phyloP scores from a whole-genome alignment of 495 filamentous ascomycete species.

The Peziza echinospora region DNA sequence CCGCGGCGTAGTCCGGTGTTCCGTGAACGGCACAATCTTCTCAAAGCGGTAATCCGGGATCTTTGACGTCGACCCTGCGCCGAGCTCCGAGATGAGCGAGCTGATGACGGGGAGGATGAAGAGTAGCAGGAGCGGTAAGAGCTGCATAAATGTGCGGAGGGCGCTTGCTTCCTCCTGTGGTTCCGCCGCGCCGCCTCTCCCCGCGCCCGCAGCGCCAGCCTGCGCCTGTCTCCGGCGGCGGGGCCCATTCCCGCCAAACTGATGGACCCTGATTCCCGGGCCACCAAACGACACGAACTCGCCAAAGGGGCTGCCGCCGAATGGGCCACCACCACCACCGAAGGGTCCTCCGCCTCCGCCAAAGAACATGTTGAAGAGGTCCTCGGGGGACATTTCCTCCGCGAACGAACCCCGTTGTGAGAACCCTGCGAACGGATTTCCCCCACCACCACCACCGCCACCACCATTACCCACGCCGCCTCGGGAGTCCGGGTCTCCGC shows the following conservation, averaged over 20 bases:
- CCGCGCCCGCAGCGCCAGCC: constrained; percentile 26
- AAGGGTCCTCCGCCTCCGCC: constrained; percentile 44
- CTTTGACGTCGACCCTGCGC: constrained; percentile 31
- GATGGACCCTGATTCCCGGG: constrained; percentile 63
- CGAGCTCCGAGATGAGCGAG: constrained; percentile 41
- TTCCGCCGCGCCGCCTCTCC: constrained; percentile 28
- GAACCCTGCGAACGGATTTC: constrained; percentile 57
- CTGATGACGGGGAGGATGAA: constrained; percentile 75
- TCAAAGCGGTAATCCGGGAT: constrained; percentile 52
- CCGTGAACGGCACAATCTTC: constrained; percentile 43
- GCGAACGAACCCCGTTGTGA: constrained; percentile 29
- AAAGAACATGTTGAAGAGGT: constrained; percentile 92
- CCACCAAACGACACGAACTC: constrained; percentile 80
- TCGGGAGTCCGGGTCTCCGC: constrained; percentile 75
- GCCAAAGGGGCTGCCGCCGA: constrained; percentile 50
- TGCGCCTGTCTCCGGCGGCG: constrained; percentile 51
- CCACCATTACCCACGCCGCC: constrained; percentile 38
- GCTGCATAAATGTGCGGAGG: constrained; percentile 35
- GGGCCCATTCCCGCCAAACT: constrained; percentile 45
- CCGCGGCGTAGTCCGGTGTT: constrained; percentile 44
- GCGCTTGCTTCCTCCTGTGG: constrained; percentile 25
- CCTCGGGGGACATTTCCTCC: constrained; percentile 89
- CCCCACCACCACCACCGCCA: constrained; percentile 28
- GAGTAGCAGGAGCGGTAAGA: constrained; percentile 70
- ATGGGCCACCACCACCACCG: constrained; percentile 40